These are phyloP conservation scores for Beauveria varroae DNA, from an alignment of 2,329 filamentous ascomycete genomes.

Conservation along the genomic window DNA sequence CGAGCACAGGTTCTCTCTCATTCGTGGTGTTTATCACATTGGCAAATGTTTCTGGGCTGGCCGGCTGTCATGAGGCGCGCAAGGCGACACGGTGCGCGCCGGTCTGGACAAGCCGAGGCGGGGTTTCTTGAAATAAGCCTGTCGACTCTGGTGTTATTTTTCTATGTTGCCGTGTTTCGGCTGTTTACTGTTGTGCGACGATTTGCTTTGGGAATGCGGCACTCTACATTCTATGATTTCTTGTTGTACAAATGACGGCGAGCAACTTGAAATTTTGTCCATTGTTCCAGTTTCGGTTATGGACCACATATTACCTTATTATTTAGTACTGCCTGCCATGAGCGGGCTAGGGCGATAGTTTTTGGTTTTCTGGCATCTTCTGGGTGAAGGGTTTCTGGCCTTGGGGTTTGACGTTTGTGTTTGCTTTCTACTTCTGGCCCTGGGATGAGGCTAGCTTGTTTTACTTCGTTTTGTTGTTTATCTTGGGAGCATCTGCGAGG, in stretches of 20 bases:
- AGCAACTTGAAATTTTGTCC: constrained; percentile 10
- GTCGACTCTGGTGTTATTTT: constrained; percentile 21
- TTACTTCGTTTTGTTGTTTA: constrained; percentile 22
- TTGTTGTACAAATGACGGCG: constrained; percentile 12
- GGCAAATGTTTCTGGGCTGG: constrained; percentile 23
- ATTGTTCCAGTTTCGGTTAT: constrained; percentile 5
- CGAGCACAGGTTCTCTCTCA: constrained; percentile 12
- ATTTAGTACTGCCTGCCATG: constrained; percentile 11
- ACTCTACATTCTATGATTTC: constrained; percentile 16
- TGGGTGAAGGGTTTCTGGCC: constrained; percentile 5
- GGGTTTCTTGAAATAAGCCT: constrained; percentile 23
- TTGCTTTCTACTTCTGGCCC: constrained; percentile 1
- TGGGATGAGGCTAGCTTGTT: constrained; percentile 11
- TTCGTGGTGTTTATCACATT: constrained; percentile 24
- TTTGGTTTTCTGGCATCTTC: constrained; percentile 9
- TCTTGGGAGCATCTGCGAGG: constrained; percentile 21
- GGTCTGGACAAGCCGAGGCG: constrained; percentile 14
- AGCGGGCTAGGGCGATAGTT: constrained; percentile 6
- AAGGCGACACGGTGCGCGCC: constrained; percentile 24
- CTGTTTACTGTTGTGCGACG: constrained; percentile 20
- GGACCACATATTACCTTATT: constrained; percentile 12
- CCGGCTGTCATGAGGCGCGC: constrained; percentile 26
- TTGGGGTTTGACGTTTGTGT: constrained; percentile 6
- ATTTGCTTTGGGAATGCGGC: constrained; percentile 22
- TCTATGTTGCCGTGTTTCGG: constrained; percentile 8